Conservation (phyloP, 371 early-diverging fungal species). For the Rhizopus sp. region DNA sequence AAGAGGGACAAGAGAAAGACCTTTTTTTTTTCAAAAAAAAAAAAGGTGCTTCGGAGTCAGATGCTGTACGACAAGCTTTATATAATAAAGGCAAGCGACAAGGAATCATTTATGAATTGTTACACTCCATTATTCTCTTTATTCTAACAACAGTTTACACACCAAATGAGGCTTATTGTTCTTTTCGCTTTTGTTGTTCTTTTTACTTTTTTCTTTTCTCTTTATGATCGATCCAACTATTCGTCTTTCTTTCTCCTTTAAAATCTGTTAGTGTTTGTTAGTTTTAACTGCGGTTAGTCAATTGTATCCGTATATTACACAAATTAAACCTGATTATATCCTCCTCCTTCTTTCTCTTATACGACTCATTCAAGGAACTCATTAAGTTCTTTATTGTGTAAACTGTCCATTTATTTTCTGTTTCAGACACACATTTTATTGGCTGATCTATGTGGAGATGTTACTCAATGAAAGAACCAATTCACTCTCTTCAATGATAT, state of each 20-base stretch:
- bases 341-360: no score
- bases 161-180: no score
- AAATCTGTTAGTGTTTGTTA: background rate
- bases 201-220: background rate
- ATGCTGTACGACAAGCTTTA: background rate
- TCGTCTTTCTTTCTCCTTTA: constrained; percentile 6
- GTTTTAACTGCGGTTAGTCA: no score
- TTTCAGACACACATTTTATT: background rate
- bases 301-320: no score
- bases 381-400: no score
- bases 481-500: no score
- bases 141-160: no score
- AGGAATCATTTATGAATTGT: no score
- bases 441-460: background rate
- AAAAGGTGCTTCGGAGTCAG: background rate
- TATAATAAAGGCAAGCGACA: constrained; percentile 1
- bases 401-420: background rate
- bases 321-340: no score
- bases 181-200: background rate
- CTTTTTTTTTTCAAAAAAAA: background rate
- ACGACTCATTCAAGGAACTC: no score
- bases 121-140: no score
- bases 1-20: constrained; percentile 4
- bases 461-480: background rate
- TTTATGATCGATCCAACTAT: background rate